Evolutionary conservation across 1,139 yeast species (phyloP).

Genomic region (Protomyces pachydermus): DNA sequence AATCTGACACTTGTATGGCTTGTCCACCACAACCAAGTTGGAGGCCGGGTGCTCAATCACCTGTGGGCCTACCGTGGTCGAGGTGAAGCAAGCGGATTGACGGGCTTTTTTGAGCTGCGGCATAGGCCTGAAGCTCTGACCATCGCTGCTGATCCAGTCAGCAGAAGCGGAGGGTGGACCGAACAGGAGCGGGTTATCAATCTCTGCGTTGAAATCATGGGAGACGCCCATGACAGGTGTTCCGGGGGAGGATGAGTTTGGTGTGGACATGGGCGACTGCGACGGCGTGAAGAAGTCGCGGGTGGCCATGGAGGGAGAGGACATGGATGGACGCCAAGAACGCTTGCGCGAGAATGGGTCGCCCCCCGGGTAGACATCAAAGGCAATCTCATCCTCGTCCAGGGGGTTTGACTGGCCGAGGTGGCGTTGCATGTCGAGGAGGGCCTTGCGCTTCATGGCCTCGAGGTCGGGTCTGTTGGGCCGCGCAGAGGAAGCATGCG

Average conservation of each 20-base stretch:
- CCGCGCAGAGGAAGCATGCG: conserved; percentile 28
- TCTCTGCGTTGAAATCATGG: conserved; percentile 20
- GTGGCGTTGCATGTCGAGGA: conserved; percentile 21
- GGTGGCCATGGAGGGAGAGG: conserved; percentile 26
- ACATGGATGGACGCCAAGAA: conserved; percentile 16
- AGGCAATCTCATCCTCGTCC: conserved; percentile 21
- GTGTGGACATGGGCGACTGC: conserved; percentile 29
- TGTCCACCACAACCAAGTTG: conserved; percentile 45
- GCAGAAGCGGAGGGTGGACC: conserved; percentile 29
- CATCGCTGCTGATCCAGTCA: conserved; percentile 26
- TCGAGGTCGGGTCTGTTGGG: conserved; percentile 16
- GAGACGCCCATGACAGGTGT: conserved; percentile 25
- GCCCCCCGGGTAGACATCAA: conserved; percentile 8
- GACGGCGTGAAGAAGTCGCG: conserved; percentile 28
- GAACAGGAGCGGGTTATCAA: conserved; percentile 15
- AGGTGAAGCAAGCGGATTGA: not conserved
- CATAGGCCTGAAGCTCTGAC: conserved; percentile 2
- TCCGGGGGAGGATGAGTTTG: conserved; percentile 28
- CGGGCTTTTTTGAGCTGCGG: conserved; percentile 16
- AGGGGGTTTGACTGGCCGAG: conserved; percentile 1
- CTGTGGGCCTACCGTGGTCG: conserved; percentile 33
- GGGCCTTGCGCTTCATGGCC: conserved; percentile 26
- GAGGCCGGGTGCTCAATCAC: conserved; percentile 35
- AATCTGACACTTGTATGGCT: conserved; percentile 96
- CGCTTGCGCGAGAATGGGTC: conserved; percentile 15